These are phyloP conservation scores for Pezicula rhizophila DNA, from an alignment of 2,329 filamentous ascomycete genomes.

Conservation along the genomic window DNA sequence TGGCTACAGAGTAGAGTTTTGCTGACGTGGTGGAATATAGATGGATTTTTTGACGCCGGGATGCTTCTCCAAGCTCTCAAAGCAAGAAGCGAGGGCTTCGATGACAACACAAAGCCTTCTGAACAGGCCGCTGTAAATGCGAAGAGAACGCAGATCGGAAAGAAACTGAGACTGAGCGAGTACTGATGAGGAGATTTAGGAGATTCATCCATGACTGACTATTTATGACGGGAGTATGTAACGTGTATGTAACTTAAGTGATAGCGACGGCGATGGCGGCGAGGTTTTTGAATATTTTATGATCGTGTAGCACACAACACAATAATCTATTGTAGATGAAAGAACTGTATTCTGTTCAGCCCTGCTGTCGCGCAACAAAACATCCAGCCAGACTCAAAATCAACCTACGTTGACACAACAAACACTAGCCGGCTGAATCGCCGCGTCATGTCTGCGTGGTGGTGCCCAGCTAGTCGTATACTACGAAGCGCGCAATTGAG, in stretches of 20 bases:
- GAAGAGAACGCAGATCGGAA: constrained; percentile 62
- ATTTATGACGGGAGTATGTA: neutral
- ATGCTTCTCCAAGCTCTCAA: constrained; percentile 89
- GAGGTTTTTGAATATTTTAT: too few relatives aligned
- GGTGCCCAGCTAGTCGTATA: too few relatives aligned
- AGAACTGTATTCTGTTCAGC: too few relatives aligned
- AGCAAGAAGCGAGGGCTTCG: constrained; percentile 52
- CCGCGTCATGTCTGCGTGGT: too few relatives aligned
- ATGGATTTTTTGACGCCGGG: constrained; percentile 95
- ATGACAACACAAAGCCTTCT: constrained; percentile 45
- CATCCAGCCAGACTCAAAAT: too few relatives aligned
- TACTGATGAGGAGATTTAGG: constrained; percentile 39
- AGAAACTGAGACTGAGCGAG: constrained; percentile 65
- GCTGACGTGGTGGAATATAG: constrained; percentile 38
- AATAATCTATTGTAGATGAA: too few relatives aligned
- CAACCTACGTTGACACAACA: too few relatives aligned
- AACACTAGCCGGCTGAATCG: too few relatives aligned
- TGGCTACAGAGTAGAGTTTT: constrained; percentile 6
- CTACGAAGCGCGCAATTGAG: too few relatives aligned
- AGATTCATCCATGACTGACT: neutral
- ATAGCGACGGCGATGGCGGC: too few relatives aligned
- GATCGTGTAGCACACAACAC: too few relatives aligned
- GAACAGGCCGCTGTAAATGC: constrained; percentile 55
- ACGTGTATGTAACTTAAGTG: neutral
- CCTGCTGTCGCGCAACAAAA: too few relatives aligned